These are phyloP conservation scores for Heimioporus sp. DNA, from an alignment of 768 basidiomycete genomes.

Conservation along the genomic window DNA sequence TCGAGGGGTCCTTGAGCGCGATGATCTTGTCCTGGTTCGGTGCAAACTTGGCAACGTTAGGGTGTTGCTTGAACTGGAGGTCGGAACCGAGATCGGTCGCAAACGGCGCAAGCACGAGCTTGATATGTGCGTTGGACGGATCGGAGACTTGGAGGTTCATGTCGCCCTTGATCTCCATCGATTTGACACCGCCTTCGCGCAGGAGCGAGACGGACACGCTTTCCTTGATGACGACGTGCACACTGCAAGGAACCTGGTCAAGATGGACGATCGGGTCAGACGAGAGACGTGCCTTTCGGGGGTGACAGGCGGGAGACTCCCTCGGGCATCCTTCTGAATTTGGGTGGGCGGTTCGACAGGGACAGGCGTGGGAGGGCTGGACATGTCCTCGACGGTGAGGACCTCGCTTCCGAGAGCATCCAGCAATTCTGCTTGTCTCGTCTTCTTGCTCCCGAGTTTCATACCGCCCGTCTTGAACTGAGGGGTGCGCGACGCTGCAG, in stretches of 20 bases:
- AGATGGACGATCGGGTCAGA: background rate
- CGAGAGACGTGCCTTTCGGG: conserved; percentile 59
- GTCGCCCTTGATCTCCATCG: conserved; percentile 91
- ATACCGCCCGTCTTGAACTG: conserved; percentile 94
- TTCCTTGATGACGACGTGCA: conserved; percentile 87
- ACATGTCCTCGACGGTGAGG: conserved; percentile 51
- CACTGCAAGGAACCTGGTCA: conserved; percentile 41
- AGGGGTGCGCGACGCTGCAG: conserved; percentile 56
- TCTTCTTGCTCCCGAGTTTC: conserved; percentile 94
- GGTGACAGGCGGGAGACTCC: conserved; percentile 71
- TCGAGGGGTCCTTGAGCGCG: conserved; percentile 78
- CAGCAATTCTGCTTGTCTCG: conserved; percentile 82
- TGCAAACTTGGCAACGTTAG: conserved; percentile 85
- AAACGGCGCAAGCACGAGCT: conserved; percentile 54
- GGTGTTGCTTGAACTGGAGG: conserved; percentile 96
- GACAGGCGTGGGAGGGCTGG: conserved; percentile 49
- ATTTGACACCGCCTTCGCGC: conserved; percentile 87
- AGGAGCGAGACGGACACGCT: conserved; percentile 75
- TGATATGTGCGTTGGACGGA: conserved; percentile 65
- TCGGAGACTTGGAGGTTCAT: conserved; percentile 90
- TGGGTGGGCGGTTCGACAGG: conserved; percentile 44
- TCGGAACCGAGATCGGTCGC: conserved; percentile 60
- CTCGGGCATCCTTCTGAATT: conserved; percentile 47
- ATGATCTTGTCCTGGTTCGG: conserved; percentile 67
- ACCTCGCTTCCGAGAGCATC: conserved; percentile 85